phyloP scores from a whole-genome alignment of 2,329 filamentous ascomycete genomes.

The Rhinocladiella mackenziei region DNA sequence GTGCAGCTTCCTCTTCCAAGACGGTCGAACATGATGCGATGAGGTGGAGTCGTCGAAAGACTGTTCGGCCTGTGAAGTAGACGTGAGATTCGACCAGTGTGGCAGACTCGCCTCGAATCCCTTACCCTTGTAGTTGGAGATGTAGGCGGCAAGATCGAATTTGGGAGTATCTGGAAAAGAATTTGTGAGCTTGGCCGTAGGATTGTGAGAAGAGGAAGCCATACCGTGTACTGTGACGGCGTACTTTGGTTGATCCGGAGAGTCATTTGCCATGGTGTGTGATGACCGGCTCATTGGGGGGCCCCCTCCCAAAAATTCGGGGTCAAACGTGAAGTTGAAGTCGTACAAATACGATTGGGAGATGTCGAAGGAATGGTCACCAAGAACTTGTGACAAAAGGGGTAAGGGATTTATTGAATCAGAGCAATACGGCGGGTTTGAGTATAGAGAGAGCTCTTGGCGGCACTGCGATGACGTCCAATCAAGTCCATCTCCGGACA shows the following conservation, averaged over 20 bases:
- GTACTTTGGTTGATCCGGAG: slow-evolving; percentile 16
- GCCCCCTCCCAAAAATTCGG: not conserved
- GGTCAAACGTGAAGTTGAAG: not conserved
- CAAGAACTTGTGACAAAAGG: too few relatives aligned
- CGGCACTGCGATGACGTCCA: too few relatives aligned
- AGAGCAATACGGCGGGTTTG: too few relatives aligned
- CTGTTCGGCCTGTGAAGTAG: slow-evolving; percentile 65
- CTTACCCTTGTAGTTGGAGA: slow-evolving; percentile 80
- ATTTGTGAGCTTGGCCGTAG: slow-evolving; percentile 1
- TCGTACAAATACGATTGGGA: not conserved
- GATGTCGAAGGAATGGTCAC: too few relatives aligned
- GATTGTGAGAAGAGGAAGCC: not conserved
- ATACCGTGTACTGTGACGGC: slow-evolving; percentile 22
- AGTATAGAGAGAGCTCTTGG: too few relatives aligned
- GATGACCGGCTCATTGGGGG: slow-evolving; percentile 2
- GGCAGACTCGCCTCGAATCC: too few relatives aligned
- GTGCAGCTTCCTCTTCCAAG: slow-evolving; percentile 75
- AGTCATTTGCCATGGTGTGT: slow-evolving; percentile 18
- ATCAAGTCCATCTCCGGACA: too few relatives aligned
- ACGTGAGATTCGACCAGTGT: too few relatives aligned
- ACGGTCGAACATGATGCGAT: slow-evolving; percentile 75
- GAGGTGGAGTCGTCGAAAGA: slow-evolving; percentile 72
- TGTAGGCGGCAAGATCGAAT: slow-evolving; percentile 86
- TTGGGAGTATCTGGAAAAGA: slow-evolving; percentile 65
- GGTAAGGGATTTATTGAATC: too few relatives aligned